A percentile compares a stretch with the other conserved stretches of the same genome.
phyloP scores from a whole-genome alignment of 495 filamentous ascomycete species.

The Xylaria cubensis region DNA sequence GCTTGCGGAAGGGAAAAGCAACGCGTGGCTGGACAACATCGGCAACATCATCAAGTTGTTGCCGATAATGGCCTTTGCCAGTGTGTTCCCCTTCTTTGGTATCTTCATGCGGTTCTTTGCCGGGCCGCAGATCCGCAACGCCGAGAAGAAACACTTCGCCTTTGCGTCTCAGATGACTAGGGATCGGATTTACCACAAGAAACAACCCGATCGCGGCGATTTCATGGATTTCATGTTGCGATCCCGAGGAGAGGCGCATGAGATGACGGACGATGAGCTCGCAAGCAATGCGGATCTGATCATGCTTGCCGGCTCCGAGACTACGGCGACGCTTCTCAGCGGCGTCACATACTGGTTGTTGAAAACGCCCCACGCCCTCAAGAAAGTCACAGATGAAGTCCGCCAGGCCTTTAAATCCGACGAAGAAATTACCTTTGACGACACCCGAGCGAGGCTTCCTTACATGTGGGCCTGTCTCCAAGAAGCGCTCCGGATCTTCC shows the following conservation, averaged over 20 bases:
- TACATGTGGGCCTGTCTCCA: slow-evolving; percentile 66
- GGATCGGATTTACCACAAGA: slow-evolving; percentile 44
- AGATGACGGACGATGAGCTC: slow-evolving; percentile 49
- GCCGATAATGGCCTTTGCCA: slow-evolving; percentile 37
- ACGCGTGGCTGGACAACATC: slow-evolving; percentile 51
- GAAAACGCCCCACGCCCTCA: slow-evolving; percentile 52
- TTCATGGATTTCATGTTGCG: slow-evolving; percentile 45
- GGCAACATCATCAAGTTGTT: slow-evolving; percentile 35
- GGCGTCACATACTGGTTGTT: slow-evolving; percentile 61
- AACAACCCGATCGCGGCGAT: slow-evolving; percentile 40
- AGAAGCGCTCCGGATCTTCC: slow-evolving; percentile 66
- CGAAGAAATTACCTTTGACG: slow-evolving; percentile 58
- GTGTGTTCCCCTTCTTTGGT: slow-evolving; percentile 42
- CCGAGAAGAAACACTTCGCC: slow-evolving; percentile 40
- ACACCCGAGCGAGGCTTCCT: slow-evolving; percentile 50
- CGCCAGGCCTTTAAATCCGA: slow-evolving; percentile 54
- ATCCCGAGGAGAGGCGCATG: slow-evolving; percentile 37
- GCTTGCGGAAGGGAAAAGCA: slow-evolving; percentile 43
- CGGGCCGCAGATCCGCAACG: slow-evolving; percentile 38
- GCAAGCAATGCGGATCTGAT: slow-evolving; percentile 51
- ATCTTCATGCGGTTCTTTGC: slow-evolving; percentile 43
- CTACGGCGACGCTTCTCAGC: slow-evolving; percentile 64
- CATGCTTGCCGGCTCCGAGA: slow-evolving; percentile 65
- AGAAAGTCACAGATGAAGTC: slow-evolving; percentile 59
- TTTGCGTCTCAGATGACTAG: slow-evolving; percentile 38